These are phyloP conservation scores for Taphrina sp. DNA, from an alignment of 1,139 yeast genomes.

Conservation along the genomic window DNA sequence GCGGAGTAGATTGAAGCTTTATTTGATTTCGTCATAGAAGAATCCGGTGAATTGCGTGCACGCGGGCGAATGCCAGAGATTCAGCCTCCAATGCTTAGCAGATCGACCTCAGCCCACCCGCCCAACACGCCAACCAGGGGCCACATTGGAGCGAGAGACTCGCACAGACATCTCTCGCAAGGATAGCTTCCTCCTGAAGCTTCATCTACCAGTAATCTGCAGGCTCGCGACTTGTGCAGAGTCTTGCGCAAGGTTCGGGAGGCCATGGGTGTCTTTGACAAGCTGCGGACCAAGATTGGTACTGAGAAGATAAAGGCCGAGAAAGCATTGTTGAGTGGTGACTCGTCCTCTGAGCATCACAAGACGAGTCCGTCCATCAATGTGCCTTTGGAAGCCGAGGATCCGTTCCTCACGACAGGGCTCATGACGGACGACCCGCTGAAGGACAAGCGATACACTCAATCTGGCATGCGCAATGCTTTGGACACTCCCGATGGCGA, in stretches of 20 bases:
- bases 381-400: constrained; percentile 25
- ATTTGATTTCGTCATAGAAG: too few relatives aligned
- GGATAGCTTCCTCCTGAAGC: too few relatives aligned
- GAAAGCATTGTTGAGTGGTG: constrained; percentile 1
- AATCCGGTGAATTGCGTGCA: too few relatives aligned
- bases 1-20: too few relatives aligned
- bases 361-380: constrained; percentile 25
- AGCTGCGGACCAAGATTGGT: constrained; percentile 25
- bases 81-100: too few relatives aligned
- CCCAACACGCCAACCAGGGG: too few relatives aligned
- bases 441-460: constrained; percentile 30
- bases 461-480: constrained; percentile 13
- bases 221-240: not conserved
- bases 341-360: not conserved
- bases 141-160: too few relatives aligned
- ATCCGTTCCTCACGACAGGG: constrained; percentile 31
- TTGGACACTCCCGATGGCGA: constrained; percentile 15
- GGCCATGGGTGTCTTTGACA: constrained; percentile 27
- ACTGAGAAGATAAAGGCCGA: constrained; percentile 22
- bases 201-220: too few relatives aligned
- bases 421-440: constrained; percentile 31
- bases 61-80: too few relatives aligned
- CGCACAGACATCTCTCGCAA: too few relatives aligned
- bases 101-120: too few relatives aligned
- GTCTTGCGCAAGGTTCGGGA: not conserved